phyloP scores from a whole-genome alignment of 148 eudicot species.

The Arbutus unedo region DNA sequence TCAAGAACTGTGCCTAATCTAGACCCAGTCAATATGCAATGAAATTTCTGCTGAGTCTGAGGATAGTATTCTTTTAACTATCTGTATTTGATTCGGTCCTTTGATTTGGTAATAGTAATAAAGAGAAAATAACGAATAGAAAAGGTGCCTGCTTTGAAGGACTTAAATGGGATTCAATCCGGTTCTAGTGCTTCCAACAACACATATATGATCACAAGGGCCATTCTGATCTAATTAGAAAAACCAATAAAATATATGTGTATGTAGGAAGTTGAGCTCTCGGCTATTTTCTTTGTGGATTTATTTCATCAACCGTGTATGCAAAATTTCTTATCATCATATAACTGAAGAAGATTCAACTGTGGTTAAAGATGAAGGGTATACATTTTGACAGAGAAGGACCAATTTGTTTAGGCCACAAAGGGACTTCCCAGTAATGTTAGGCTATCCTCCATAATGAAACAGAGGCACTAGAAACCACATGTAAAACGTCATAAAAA shows the following conservation, averaged over 20 bases:
- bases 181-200: neutral
- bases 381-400: neutral
- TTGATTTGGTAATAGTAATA: no score
- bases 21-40: neutral
- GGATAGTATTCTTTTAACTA: neutral
- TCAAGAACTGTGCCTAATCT: neutral
- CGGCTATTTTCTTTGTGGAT: neutral
- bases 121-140: no score
- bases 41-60: neutral
- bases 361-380: neutral
- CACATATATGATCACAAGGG: neutral
- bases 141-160: neutral
- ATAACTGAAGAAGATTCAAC: neutral
- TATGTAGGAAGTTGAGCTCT: neutral
- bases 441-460: neutral
- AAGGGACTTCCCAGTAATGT: neutral
- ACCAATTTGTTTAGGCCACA: neutral
- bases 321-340: neutral
- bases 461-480: conserved; percentile 1
- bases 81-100: no score
- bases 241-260: conserved; percentile 2
- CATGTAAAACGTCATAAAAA: neutral
- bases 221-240: neutral
- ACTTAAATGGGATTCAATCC: neutral
- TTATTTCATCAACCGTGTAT: neutral